Percentiles rank a stretch among this genome's conserved stretches.
Conservation (phyloP, 164 flowering plant genomes). For the Umbellularia californica region DNA sequence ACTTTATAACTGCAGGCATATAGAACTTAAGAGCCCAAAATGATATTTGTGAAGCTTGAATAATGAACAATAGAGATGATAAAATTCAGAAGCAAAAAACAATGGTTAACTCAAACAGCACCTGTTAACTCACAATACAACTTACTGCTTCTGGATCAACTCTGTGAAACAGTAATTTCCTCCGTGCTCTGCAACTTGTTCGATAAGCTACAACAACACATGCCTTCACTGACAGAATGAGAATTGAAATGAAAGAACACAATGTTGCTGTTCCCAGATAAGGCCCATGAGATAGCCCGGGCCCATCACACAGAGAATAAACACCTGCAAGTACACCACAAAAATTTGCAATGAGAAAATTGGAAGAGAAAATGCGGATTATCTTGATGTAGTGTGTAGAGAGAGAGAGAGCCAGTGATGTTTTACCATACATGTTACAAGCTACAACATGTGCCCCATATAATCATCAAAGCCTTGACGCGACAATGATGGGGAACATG, state of each 20-base stretch:
- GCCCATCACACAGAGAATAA: slow-evolving; percentile 72
- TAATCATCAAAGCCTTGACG: too few species aligned
- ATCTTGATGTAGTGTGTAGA: neutral
- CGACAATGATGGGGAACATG: too few species aligned
- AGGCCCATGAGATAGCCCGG: slow-evolving; percentile 84
- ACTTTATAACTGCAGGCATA: too few species aligned
- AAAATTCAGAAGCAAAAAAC: neutral
- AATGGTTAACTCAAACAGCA: neutral
- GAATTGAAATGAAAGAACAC: slow-evolving; percentile 62
- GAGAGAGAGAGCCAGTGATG: too few species aligned
- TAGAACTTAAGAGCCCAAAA: neutral
- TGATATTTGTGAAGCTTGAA: neutral
- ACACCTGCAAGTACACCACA: slow-evolving; percentile 52
- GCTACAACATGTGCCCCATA: too few species aligned
- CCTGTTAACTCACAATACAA: neutral
- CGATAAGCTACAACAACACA: slow-evolving; percentile 86
- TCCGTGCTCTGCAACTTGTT: slow-evolving; percentile 82
- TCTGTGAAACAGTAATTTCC: slow-evolving; percentile 76
- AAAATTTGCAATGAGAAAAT: too few species aligned
- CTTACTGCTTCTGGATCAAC: slow-evolving; percentile 92
- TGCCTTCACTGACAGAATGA: slow-evolving; percentile 75
- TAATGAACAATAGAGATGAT: neutral
- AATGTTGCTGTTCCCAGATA: slow-evolving; percentile 80
- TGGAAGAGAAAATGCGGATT: neutral
- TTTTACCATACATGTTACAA: too few species aligned